Base-by-base conservation (phyloP, 345 rosid species). In the Ceriops tagal region DNA sequence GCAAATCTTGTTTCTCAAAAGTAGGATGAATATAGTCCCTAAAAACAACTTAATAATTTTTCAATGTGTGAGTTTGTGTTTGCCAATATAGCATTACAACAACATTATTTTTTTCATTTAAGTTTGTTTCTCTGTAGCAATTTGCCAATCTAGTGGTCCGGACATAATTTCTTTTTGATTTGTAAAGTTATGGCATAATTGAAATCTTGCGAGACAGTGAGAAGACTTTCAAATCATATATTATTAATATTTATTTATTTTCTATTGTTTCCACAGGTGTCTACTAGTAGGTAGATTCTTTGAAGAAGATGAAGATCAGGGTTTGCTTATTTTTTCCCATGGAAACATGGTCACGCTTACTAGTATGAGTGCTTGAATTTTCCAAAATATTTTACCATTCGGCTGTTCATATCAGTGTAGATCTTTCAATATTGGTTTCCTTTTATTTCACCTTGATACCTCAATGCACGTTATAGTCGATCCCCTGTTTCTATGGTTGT, bases 291-390 rank as follows among this genome's bases (percentile, higher is more conserved):
- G 98, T 91, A 62, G 91, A 84, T 80, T 78, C 87, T 61, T 81
- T 71, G 13, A 84, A 85, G 79, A 85, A 81, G 89, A 89, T 91
- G 97, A 83, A 69, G 76, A 85, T 88, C 58, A 81, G 97, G 77
- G 85, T 83, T 75, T 91, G 92, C 88, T 82, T 93, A 76, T 91
- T 91, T 84, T 93, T 93, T 62, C 97, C 97, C 1, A 73, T 93
- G 71, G 83, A 83, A 49, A 88, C 95, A 65, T 88, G n/a, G 88
- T 66, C 86, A 21, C 89, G 84, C 46, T 82, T 93, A 74, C 47
- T n/a, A 63, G 98, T 90, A 87, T 53, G 85, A 21, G 79, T 74
- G 67, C 26, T 24, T 24, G 26, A 24, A 24, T 24, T 24, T 24
- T 24, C 26, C 26, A 0, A 24, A 24, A 1, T n/a, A 24, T 24